Percentiles rank a stretch among this genome's conserved stretches.
phyloP scores from a whole-genome alignment of 2,329 filamentous ascomycete species.

The Paecilomyces niveus region DNA sequence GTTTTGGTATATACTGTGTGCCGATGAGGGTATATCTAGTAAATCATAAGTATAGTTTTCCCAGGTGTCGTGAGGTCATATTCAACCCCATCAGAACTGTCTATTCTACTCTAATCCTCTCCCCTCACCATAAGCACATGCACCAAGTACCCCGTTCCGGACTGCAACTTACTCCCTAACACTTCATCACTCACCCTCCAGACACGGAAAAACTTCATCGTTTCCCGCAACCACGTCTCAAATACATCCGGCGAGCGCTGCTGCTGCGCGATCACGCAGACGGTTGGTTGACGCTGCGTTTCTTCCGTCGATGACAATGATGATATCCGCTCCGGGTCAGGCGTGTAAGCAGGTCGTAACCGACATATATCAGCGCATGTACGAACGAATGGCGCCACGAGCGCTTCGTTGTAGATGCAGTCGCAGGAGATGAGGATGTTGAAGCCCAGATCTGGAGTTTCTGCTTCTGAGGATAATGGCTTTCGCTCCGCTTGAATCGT shows the following conservation, averaged over 20 bases:
- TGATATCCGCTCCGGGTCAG: not conserved
- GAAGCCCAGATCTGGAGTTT: constrained; percentile 41
- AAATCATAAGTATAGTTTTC: too few relatives aligned
- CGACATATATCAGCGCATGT: constrained; percentile 70
- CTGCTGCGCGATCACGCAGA: constrained; percentile 84
- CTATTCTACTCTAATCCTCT: not conserved
- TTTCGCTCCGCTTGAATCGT: constrained; percentile 21
- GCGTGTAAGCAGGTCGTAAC: constrained; percentile 39
- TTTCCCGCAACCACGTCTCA: constrained; percentile 67
- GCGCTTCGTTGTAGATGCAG: constrained; percentile 88
- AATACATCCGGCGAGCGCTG: constrained; percentile 80
- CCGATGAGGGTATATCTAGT: too few relatives aligned
- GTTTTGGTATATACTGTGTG: too few relatives aligned
- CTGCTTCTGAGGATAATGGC: not conserved
- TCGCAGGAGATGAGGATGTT: constrained; percentile 79
- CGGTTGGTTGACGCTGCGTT: constrained; percentile 41
- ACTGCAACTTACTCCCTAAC: constrained; percentile 52
- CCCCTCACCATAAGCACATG: constrained; percentile 63
- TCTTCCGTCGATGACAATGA: constrained; percentile 7
- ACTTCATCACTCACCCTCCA: constrained; percentile 67
- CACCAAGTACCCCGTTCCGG: constrained; percentile 69
- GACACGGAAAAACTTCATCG: constrained; percentile 59
- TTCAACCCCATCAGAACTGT: too few relatives aligned
- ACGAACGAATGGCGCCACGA: constrained; percentile 74
- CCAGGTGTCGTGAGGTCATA: too few relatives aligned